Percentiles rank a stretch among this genome's conserved stretches.
Evolutionary conservation across 192 early-diverging fungal species (phyloP).

Genomic region (Coemansia sp.): DNA sequence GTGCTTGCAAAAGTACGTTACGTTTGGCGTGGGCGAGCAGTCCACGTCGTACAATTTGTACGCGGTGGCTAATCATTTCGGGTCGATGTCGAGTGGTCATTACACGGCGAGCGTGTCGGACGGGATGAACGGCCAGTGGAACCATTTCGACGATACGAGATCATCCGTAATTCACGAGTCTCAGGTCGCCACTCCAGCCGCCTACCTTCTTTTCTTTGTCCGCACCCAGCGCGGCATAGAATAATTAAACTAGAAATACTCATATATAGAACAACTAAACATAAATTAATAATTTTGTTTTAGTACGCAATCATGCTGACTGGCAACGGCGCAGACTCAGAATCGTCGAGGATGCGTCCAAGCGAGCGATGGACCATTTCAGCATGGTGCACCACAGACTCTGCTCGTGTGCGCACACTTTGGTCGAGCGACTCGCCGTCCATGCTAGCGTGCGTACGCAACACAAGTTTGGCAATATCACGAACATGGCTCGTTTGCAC

Average conservation of each 20-base stretch:
- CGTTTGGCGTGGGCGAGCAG: constrained; percentile 18
- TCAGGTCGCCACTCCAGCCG: constrained; percentile 41
- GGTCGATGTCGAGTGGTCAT: constrained; percentile 72
- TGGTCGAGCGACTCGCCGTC: constrained; percentile 46
- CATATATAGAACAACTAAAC: neutral
- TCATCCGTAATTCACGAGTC: constrained; percentile 44
- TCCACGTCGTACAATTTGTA: constrained; percentile 72
- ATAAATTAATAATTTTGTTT: neutral
- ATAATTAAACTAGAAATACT: neutral
- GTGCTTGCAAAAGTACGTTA: constrained; percentile 59
- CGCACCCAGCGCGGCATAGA: constrained; percentile 7
- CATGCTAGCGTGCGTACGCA: constrained; percentile 59
- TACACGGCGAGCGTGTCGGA: constrained; percentile 74
- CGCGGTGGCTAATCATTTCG: constrained; percentile 80
- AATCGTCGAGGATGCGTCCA: constrained; percentile 20
- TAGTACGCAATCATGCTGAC: constrained; percentile 46
- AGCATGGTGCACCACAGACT: constrained; percentile 25
- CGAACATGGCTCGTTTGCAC: constrained; percentile 59
- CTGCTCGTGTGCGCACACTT: constrained; percentile 10
- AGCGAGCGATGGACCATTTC: constrained; percentile 42
- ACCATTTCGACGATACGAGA: constrained; percentile 84
- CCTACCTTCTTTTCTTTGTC: constrained; percentile 52
- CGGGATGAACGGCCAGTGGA: constrained; percentile 68
- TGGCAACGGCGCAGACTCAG: constrained; percentile 25
- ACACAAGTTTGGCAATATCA: constrained; percentile 56